Evolutionary conservation across 495 filamentous ascomycete genomes (phyloP).

Genomic region (Tuber borchii): DNA sequence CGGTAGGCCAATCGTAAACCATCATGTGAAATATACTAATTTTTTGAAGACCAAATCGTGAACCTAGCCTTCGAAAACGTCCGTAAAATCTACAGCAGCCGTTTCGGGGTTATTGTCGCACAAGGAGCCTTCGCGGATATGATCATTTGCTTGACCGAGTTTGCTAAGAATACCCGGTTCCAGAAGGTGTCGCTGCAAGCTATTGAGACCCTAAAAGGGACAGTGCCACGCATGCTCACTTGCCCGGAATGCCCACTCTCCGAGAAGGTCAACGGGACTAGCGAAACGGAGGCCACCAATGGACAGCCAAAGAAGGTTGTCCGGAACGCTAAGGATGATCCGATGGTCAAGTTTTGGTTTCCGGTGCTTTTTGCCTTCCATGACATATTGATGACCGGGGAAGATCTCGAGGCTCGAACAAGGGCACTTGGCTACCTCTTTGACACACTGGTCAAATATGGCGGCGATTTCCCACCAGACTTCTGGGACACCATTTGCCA

Average conservation of each 20-base stretch:
- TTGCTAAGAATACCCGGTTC: slow-evolving; percentile 95
- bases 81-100: slow-evolving; percentile 93
- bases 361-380: slow-evolving; percentile 97
- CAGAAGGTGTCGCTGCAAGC: slow-evolving; percentile 96
- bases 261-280: slow-evolving; percentile 43
- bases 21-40: slow-evolving; percentile 8
- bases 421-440: slow-evolving; percentile 94
- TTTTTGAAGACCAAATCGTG: slow-evolving; percentile 73
- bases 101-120: slow-evolving; percentile 90
- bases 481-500: slow-evolving; percentile 99
- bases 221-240: slow-evolving; percentile 85
- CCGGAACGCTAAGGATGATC: slow-evolving; percentile 80
- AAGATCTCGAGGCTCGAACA: slow-evolving; percentile 94
- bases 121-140: slow-evolving; percentile 96
- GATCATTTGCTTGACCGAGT: slow-evolving; percentile 92
- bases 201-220: slow-evolving; percentile 87
- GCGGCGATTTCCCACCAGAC: slow-evolving; percentile 81
- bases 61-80: slow-evolving; percentile 95
- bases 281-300: slow-evolving; percentile 48
- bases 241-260: slow-evolving; percentile 94
- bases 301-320: slow-evolving; percentile 45
- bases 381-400: slow-evolving; percentile 97
- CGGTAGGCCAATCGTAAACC: slow-evolving; percentile 46
- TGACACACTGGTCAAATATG: slow-evolving; percentile 80
- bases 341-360: slow-evolving; percentile 68